Conservation (phyloP, 2,329 filamentous ascomycete species). For the Colletotrichum echinochloae region DNA sequence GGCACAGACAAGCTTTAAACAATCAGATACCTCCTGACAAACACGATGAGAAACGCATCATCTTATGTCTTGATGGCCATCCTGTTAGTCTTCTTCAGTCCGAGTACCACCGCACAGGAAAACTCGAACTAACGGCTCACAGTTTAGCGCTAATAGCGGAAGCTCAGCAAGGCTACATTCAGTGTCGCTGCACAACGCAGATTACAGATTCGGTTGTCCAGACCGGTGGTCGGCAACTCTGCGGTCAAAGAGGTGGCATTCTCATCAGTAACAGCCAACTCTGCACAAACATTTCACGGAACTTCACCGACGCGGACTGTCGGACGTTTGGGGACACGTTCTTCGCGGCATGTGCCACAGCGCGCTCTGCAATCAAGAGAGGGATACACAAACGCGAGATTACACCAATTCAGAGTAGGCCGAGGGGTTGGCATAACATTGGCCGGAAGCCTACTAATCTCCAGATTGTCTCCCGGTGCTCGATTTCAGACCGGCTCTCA, state of each 20-base stretch:
- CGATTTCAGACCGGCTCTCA: not conserved
- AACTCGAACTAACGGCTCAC: not conserved
- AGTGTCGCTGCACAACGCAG: conserved; percentile 28
- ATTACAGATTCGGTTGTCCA: conserved; percentile 18
- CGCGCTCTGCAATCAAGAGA: conserved; percentile 30
- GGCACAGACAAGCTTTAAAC: not conserved
- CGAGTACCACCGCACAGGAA: no score
- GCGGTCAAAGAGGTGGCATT: conserved; percentile 25
- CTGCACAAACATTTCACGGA: conserved; percentile 25
- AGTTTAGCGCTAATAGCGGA: conserved; percentile 30
- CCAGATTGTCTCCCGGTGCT: not conserved
- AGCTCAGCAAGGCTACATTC: conserved; percentile 33
- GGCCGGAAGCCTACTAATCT: not conserved
- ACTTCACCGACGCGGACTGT: conserved; percentile 35
- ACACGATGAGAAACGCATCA: conserved; percentile 25
- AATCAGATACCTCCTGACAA: not conserved
- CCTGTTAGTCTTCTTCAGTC: conserved; percentile 6
- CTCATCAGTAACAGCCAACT: conserved; percentile 29
- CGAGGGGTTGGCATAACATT: not conserved
- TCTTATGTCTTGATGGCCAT: conserved; percentile 28
- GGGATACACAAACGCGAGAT: conserved; percentile 37
- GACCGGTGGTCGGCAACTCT: conserved; percentile 25
- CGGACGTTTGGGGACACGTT: conserved; percentile 26
- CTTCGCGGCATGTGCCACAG: conserved; percentile 35
- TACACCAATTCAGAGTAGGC: conserved; percentile 23